phyloP scores from a whole-genome alignment of 257 asterid species.

The Nicotiana knightiana region DNA sequence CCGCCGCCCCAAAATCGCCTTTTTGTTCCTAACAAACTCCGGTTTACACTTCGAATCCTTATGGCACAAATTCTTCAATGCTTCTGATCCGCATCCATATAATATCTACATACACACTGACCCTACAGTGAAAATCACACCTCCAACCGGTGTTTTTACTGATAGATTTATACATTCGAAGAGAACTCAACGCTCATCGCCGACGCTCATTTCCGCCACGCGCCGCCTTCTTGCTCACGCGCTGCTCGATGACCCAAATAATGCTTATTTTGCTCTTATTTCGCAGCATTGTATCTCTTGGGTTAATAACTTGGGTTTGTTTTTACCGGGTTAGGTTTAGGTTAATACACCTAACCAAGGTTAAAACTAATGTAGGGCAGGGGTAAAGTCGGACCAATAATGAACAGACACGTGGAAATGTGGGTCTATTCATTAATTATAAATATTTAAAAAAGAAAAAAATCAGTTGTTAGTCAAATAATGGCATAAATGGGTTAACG shows the following conservation, averaged over 20 bases:
- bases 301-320: no score
- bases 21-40: slow-evolving; percentile 76
- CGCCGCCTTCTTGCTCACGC: slow-evolving; percentile 70
- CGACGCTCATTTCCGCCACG: slow-evolving; percentile 67
- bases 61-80: slow-evolving; percentile 65
- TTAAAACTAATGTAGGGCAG: no score
- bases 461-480: no score
- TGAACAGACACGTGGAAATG: no score
- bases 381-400: no score
- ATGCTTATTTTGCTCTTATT: slow-evolving; percentile 46
- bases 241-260: slow-evolving; percentile 55
- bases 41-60: slow-evolving; percentile 64
- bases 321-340: no score
- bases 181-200: slow-evolving; percentile 86
- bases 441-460: no score
- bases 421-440: no score
- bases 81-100: slow-evolving; percentile 38
- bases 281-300: slow-evolving; percentile 65
- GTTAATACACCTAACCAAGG: no score
- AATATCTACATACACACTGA: slow-evolving; percentile 85
- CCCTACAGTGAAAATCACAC: slow-evolving; percentile 38
- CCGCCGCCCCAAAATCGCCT: slow-evolving; percentile 82
- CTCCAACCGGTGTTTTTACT: slow-evolving; percentile 47
- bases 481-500: no score
- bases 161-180: slow-evolving; percentile 49